A percentile compares a stretch with the other conserved stretches of the same genome.
Evolutionary conservation across 2,329 filamentous ascomycete species (phyloP).

Genomic region (Penicillium psychrosexuale): DNA sequence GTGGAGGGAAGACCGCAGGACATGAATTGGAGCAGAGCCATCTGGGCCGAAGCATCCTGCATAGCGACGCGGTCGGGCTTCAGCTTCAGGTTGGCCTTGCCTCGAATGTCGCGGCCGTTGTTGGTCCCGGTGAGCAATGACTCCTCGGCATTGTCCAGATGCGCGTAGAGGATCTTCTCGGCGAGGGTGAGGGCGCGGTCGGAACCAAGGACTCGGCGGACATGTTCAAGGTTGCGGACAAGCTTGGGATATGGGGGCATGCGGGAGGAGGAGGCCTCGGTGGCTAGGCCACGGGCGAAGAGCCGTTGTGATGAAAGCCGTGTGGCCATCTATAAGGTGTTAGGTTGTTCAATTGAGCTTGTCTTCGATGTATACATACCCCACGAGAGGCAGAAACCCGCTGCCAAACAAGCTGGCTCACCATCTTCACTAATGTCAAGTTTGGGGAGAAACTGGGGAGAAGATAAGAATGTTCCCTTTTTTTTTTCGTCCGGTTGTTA

Average conservation of each 20-base stretch:
- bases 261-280: conserved; percentile 49
- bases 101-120: conserved; percentile 79
- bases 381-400: conserved; percentile 37
- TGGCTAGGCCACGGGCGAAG: conserved; percentile 35
- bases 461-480: conserved; percentile 19
- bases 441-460: conserved; percentile 14
- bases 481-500: conserved; percentile 23
- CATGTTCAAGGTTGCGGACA: conserved; percentile 70
- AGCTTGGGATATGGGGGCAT: conserved; percentile 81
- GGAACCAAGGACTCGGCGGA: conserved; percentile 68
- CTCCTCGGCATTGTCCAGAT: conserved; percentile 85
- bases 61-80: conserved; percentile 97
- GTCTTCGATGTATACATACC: conserved; percentile 26
- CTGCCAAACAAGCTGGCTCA: conserved; percentile 42
- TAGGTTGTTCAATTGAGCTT: conserved; percentile 9
- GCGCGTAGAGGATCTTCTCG: conserved; percentile 97
- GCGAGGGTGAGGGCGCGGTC: conserved; percentile 72
- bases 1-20: conserved; percentile 84
- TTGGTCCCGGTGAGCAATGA: conserved; percentile 78
- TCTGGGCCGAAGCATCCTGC: conserved; percentile 98
- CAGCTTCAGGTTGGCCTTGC: conserved; percentile 88
- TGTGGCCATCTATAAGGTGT: conserved; percentile 31
- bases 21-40: conserved; percentile 99
- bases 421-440: conserved; percentile 28
- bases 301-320: conserved; percentile 34